Evolutionary conservation across 2,329 filamentous ascomycete species (phyloP), one percentile per base, ranked within the genome.

Genomic region (Xylaria sp.): DNA sequence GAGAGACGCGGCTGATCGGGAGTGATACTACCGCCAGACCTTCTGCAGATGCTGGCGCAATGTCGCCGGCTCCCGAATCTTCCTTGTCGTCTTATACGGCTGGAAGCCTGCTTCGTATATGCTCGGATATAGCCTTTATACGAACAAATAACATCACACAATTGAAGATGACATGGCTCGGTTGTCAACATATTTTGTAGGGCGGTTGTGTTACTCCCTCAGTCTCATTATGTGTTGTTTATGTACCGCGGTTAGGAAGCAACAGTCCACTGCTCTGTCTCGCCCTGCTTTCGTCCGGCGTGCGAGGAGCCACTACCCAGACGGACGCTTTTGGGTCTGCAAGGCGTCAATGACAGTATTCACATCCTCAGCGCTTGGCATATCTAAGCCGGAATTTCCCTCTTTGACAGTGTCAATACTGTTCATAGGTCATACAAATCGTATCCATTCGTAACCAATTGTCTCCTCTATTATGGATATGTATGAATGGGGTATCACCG

Each of bases 401-500:
- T 18, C 13, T 32, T n/a, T 37, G 10, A 12, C 28, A 34, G 4
- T 9, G 8, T 20, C 20, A 15, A 37, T 9, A 34, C 12, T 37
- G 15, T 5, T 55, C 2, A 8, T 37, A 55, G 52, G 15, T n/a
- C 13, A 52, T 52, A 3, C 23, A 28, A 52, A 18, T 1, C 28
- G 20, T 7, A 10, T 28, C 23, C 4, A 48, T 44, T 3, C 23
- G 28, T 3, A 58, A 9, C n/a, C 18, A n/a, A 9, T 25, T 28
- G 12, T 51, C 12, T 15, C 57, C 25, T 50, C 6, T 32, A 18
- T 32, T 20, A 63, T 60, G 6, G 44, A 65, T 60, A 52, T 44
- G 23, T 44, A 52, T 55, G 54, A 44, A 54, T 59, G 18, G 67
- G 66, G 63, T 69, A 69, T 63, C 63, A 55, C 54, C 15, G 34